A percentile compares a stretch with the other conserved stretches of the same genome.
Conservation (phyloP, 345 rosid species). For the Nephelium lappaceum region DNA sequence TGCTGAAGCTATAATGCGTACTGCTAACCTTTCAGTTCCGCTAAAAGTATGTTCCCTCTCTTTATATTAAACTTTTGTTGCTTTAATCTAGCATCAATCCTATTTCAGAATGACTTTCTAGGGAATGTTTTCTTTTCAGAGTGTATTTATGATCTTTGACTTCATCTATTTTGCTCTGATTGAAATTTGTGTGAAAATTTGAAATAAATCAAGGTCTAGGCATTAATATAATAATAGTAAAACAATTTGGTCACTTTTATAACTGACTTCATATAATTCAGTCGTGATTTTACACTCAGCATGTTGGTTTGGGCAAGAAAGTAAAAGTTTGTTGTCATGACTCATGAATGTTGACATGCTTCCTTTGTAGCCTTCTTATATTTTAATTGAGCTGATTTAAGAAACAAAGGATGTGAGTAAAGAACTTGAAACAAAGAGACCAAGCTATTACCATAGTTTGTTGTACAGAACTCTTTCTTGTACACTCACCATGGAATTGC, state of each 20-base stretch:
- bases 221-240: not conserved
- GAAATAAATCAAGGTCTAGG: not conserved
- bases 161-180: not conserved
- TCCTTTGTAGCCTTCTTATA: not conserved
- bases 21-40: constrained; percentile 87
- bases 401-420: not conserved
- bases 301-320: not conserved
- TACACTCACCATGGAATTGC: not conserved
- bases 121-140: not conserved
- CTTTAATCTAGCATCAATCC: not conserved
- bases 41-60: constrained; percentile 54
- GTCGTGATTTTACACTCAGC: not conserved
- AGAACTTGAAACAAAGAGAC: not conserved
- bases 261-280: not conserved
- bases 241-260: not conserved
- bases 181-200: not conserved
- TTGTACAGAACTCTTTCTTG: too few species aligned
- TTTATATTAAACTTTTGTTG: constrained; percentile 11
- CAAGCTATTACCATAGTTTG: not conserved
- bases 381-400: not conserved
- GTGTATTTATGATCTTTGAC: not conserved
- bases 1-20: constrained; percentile 91
- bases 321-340: not conserved
- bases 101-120: not conserved
- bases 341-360: not conserved